Evolutionary conservation across 1,139 yeast species (phyloP).

Genomic region (Magnusiomyces sp.): DNA sequence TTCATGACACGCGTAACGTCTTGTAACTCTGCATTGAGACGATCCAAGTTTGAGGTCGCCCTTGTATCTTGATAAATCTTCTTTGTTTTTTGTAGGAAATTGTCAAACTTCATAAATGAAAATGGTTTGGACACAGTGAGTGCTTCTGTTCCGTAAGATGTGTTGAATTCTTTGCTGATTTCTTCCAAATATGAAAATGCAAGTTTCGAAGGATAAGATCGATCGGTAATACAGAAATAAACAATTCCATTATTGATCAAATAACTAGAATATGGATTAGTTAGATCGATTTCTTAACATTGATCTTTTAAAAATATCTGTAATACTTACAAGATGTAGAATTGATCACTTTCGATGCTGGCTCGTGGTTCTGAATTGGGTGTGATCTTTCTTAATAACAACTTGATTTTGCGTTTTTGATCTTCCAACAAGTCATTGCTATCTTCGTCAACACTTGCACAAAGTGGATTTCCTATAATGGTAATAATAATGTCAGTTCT

Average conservation of each 20-base stretch:
- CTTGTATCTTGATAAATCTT: slow-evolving; percentile 85
- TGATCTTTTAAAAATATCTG: too few species aligned
- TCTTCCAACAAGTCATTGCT: slow-evolving; percentile 46
- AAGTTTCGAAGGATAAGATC: slow-evolving; percentile 75
- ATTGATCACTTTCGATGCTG: slow-evolving; percentile 69
- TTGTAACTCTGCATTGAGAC: slow-evolving; percentile 74
- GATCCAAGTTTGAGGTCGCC: slow-evolving; percentile 82
- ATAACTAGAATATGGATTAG: slow-evolving; percentile 33
- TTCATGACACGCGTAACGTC: slow-evolving; percentile 96
- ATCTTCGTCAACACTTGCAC: slow-evolving; percentile 90
- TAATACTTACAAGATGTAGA: slow-evolving; percentile 46
- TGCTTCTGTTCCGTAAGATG: slow-evolving; percentile 71
- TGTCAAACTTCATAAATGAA: slow-evolving; percentile 81
- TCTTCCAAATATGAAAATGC: slow-evolving; percentile 84
- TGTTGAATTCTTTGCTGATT: slow-evolving; percentile 71
- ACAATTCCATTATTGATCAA: slow-evolving; percentile 48
- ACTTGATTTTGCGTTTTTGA: slow-evolving; percentile 79
- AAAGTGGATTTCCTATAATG: slow-evolving; percentile 63
- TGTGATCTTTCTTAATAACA: slow-evolving; percentile 65
- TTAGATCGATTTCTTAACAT: too few species aligned
- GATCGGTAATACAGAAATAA: slow-evolving; percentile 69
- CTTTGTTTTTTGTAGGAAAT: slow-evolving; percentile 76
- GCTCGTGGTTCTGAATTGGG: slow-evolving; percentile 81
- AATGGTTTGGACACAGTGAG: slow-evolving; percentile 47
- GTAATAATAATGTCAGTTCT: slow-evolving; percentile 3